Evolutionary conservation across 495 filamentous ascomycete species (phyloP), one percentile per base, ranked within the genome.

Genomic region (Podospora anserina): DNA sequence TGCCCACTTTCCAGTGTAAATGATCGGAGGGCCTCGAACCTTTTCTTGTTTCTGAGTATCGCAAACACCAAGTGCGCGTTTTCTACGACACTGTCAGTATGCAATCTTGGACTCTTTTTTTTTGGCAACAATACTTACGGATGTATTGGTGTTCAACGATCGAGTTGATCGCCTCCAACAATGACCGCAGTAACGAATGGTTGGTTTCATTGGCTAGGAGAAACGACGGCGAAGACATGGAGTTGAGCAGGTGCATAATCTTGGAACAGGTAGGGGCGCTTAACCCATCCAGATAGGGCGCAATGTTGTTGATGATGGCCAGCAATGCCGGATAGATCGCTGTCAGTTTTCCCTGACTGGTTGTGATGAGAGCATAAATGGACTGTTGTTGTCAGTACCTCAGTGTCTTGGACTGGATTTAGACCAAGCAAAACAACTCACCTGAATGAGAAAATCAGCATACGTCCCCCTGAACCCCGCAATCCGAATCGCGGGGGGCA

Each of bases 1-100:
- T 94, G 92, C 2, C 92, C 95, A 72, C 91, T 94, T 76, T 99
- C 94, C n/a, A 98, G 84, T 0, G 96, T 97, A 77, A 99, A 97
- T 34, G 89, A 88, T 16, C 95, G 88, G 58, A 98, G 82, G 3
- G 93, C 92, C 74, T 97, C 91, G 66, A 99, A 97, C 30, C 90
- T 83, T 78, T 92, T 94, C 71, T 84, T 86, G 61, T 92, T 90
- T 68, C 90, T 90, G 11, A 97, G 76, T 16, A 99, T 85, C 0
- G 89, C 85, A 75, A 92, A 94, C 23, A 97, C 83, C 56, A 99
- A 89, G 67, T 91, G 88, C 19, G 90, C 83, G 71, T 99, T 99
- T 75, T 89, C 92, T 93, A 68, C 44, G 15, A 55, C 53, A 11
- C 5, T 32, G 68, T 84, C 70, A 85, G 78, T 39, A 66, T 69